Base-by-base conservation (phyloP, 495 filamentous ascomycete genomes). In the Apodospora peruviana region DNA sequence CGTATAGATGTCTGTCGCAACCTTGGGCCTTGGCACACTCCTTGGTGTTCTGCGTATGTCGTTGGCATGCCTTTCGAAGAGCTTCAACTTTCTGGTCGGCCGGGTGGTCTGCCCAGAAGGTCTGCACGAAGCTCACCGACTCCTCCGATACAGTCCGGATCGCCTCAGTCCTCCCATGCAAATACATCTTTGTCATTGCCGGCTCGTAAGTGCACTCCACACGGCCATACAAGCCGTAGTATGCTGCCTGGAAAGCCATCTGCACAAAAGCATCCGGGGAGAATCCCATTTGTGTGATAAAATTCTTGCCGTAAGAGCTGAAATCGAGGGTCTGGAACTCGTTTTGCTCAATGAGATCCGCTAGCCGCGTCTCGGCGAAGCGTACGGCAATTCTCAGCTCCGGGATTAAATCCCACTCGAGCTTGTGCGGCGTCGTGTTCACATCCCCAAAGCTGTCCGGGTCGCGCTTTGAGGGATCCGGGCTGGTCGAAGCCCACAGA, bases 241-340 rank as follows among this genome's bases (percentile, higher is more conserved):
- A 97, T 12, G 94, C 93, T 22, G 93, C 93, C 66, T 98, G 93
- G 73, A 96, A 97, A 3, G 93, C 94, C 93, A 97, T 97, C 65
- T 98, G 93, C 24, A 98, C 88, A 56, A 96, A 98, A 1, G 93
- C 93, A 64, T 98, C 93, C 0, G 93, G 93, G 0, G 93, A 96
- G 63, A 97, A 94, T 20, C 94, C 94, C 79, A 89, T 90, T 0
- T 88, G 90, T 1, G 90, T 97, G 62, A 98, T 98, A 58, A 95
- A 96, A 67, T 93, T 95, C 78, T 96, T 96, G 25, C 93, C 93
- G 58, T 91, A 98, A 23, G 81, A 79, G 40, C 71, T 71, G 58
- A 98, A 98, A 47, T 98, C 91, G 5, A 98, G 75, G 20, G 89
- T 91, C 48, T 88, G 77, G 58, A 98, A 96, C 65, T 98, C 93